phyloP scores from a whole-genome alignment of 352 stramenopile genomes.

The Pythium graminicola region DNA sequence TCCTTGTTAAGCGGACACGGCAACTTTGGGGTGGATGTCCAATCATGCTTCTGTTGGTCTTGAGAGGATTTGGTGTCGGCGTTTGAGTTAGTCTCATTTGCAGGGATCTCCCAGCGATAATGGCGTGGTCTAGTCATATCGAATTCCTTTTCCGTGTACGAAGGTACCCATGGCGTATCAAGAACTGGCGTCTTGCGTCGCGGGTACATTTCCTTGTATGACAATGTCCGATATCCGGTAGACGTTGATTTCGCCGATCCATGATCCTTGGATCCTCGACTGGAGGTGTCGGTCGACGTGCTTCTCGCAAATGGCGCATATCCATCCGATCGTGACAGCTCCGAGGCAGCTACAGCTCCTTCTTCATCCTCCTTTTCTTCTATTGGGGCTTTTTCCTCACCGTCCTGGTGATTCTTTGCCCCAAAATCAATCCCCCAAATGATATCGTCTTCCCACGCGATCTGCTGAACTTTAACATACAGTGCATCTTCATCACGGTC shows the following conservation, averaged over 20 bases:
- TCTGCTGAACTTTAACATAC: conserved; percentile 77
- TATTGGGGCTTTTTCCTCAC: conserved; percentile 19
- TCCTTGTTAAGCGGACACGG: conserved; percentile 65
- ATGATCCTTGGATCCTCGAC: not conserved
- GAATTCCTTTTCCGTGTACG: conserved; percentile 33
- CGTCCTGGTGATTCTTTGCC: conserved; percentile 17
- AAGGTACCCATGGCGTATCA: conserved; percentile 28
- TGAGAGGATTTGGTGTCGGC: not conserved
- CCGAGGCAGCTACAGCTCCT: not conserved
- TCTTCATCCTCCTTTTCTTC: conserved; percentile 52
- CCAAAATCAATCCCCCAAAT: conserved; percentile 67
- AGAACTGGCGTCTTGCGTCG: conserved; percentile 11
- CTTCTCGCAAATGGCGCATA: conserved; percentile 11
- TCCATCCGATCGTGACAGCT: not conserved
- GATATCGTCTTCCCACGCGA: conserved; percentile 78
- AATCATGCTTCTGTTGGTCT: not conserved
- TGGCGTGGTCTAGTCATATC: conserved; percentile 71
- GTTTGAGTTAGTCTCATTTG: conserved; percentile 7
- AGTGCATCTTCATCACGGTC: conserved; percentile 40
- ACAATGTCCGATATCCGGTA: conserved; percentile 8
- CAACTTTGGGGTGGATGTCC: conserved; percentile 4
- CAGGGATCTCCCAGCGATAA: conserved; percentile 68
- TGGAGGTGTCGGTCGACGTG: not conserved
- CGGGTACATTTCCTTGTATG: conserved; percentile 27
- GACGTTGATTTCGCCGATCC: not conserved